Base-by-base conservation (phyloP, 148 eudicot genomes). In the Pharnaceum exiguum region DNA sequence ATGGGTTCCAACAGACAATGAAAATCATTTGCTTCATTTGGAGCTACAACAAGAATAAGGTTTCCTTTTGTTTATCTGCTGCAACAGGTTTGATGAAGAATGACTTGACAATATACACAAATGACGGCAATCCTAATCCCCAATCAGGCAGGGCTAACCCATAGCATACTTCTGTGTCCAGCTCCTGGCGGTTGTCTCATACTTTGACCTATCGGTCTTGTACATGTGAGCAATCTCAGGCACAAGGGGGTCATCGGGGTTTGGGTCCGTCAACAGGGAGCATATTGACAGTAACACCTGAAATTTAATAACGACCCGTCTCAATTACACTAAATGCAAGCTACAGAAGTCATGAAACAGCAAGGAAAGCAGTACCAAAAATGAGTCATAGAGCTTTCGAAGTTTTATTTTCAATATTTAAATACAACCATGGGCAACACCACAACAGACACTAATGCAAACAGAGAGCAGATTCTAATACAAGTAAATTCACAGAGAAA, bases 121-220 rank as follows among this genome's bases (percentile, higher is more conserved):
- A 43, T 15, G 39, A 52, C 25, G 51, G 44, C 21, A 32, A 0
- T 29, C 57, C 46, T 62, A 18, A 17, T 19, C 49, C 49, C 17
- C 36, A 16, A 3, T 22, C 42, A 51, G 2, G 51, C 17, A 28
- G 47, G 21, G 51, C 62, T 74, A 82, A 37, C 88, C 88, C 88
- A 82, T 82, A 16, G 88, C 88, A 51, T 82, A 79, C 60, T 82
- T 82, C 77, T 82, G 87, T 26, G 87, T 82, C 87, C 87, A 82
- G 81, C 79, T 76, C 75, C 84, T 73, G 24, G 87, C 84, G 6
- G 84, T 79, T 40, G 83, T 62, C 82, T 82, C 88, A 6, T 82
- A 82, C 63, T 82, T 82, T 62, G 75, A 43, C 40, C 76, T 47
- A 70, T 82, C 88, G 15, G 75, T 62, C 72, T 82, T 82, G 75